These are phyloP conservation scores for Hyaloscypha variabilis DNA, from an alignment of 495 filamentous ascomycete genomes.

Conservation along the genomic window DNA sequence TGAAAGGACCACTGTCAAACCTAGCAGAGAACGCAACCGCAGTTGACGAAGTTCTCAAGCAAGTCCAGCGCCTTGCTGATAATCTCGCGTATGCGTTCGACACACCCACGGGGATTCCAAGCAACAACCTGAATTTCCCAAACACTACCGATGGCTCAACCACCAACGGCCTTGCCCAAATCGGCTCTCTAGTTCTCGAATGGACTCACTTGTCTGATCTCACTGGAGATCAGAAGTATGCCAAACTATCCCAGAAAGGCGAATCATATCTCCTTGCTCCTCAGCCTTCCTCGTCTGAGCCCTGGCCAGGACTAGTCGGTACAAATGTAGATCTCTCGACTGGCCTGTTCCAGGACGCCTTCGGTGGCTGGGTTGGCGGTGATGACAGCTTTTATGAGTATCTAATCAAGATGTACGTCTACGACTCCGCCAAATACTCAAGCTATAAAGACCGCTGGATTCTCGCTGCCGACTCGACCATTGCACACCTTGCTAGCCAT, in stretches of 20 bases:
- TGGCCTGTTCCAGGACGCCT: constrained; percentile 67
- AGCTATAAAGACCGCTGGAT: constrained; percentile 76
- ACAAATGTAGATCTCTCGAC: constrained; percentile 63
- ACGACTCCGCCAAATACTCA: constrained; percentile 67
- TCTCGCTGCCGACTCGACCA: constrained; percentile 74
- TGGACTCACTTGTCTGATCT: constrained; percentile 85
- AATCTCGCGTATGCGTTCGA: constrained; percentile 77
- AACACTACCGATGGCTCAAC: constrained; percentile 41
- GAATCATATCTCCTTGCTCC: constrained; percentile 75
- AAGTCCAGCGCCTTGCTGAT: constrained; percentile 72
- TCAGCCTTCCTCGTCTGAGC: constrained; percentile 60
- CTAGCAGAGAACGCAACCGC: constrained; percentile 47
- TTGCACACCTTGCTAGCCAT: constrained; percentile 72
- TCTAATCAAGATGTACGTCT: constrained; percentile 91
- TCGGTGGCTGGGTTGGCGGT: constrained; percentile 80
- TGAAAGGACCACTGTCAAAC: constrained; percentile 68
- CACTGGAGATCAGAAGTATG: constrained; percentile 68
- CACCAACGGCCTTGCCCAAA: constrained; percentile 71
- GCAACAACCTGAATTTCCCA: constrained; percentile 69
- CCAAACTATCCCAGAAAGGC: constrained; percentile 63
- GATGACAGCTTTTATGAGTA: constrained; percentile 91
- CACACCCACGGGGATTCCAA: constrained; percentile 74
- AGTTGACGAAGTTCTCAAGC: constrained; percentile 60
- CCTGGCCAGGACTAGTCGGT: constrained; percentile 79
- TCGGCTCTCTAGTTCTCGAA: constrained; percentile 77